These are phyloP conservation scores for Acacia pycnantha DNA, from an alignment of 331 rosid genomes.

Conservation along the genomic window DNA sequence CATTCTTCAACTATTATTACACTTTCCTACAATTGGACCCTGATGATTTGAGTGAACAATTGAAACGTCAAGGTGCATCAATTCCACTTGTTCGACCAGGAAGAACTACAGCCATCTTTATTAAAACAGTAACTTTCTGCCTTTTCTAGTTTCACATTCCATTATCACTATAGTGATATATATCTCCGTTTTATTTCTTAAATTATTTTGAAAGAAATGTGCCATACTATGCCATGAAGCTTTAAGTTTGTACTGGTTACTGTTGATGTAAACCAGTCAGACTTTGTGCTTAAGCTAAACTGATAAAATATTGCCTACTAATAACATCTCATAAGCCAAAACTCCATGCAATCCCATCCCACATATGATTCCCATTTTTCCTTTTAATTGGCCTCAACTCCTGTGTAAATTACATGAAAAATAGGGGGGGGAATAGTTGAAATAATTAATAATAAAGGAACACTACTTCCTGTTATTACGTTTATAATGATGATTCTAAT, in stretches of 20 bases:
- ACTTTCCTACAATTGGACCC: constrained; percentile 98
- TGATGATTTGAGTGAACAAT: constrained; percentile 90
- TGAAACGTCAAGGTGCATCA: constrained; percentile 98
- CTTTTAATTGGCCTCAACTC: neutral
- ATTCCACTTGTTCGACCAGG: constrained; percentile 96
- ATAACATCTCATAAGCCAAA: neutral
- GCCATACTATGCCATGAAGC: constrained; percentile 5
- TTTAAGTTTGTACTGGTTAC: constrained; percentile 10
- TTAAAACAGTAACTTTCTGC: constrained; percentile 64
- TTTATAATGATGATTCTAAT: neutral
- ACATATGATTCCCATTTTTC: neutral
- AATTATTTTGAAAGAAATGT: neutral
- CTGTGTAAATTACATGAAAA: neutral
- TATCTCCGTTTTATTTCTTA: neutral
- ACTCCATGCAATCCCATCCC: neutral
- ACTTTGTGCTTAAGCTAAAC: neutral
- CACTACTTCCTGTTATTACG: neutral
- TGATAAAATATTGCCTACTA: neutral
- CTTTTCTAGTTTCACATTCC: constrained; percentile 12
- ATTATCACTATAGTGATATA: neutral
- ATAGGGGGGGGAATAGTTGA: neutral
- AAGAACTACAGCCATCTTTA: constrained; percentile 76
- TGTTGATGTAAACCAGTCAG: neutral
- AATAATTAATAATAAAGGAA: neutral
- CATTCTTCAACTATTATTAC: constrained; percentile 97